Evolutionary conservation across 225 moss, liverwort and hornwort genomes (phyloP).

Genomic region (Physcomitrellopsis africana): DNA sequence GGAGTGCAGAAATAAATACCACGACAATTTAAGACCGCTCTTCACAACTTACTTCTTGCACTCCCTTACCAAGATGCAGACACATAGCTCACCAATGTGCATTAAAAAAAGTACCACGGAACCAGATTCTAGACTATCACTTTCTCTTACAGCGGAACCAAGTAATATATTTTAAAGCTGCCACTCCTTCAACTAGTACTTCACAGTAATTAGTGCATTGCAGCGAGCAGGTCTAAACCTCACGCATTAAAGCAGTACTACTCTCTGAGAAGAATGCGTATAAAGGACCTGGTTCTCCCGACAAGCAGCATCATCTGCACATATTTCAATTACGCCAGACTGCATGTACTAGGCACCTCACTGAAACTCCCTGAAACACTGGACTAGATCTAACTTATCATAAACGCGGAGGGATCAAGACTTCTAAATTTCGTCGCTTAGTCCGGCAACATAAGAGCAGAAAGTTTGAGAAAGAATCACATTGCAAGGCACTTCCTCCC

Average conservation of each 20-base stretch:
- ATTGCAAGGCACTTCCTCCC: neutral
- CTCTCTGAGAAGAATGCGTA: constrained; percentile 2
- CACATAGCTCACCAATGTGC: neutral
- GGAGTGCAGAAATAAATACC: neutral
- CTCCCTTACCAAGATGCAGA: constrained; percentile 11
- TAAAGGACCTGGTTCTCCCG: neutral
- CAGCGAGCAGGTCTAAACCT: neutral
- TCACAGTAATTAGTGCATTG: neutral
- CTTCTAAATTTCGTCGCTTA: neutral
- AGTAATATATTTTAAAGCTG: neutral
- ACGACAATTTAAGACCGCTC: neutral
- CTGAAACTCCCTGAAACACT: neutral
- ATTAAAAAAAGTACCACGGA: constrained; percentile 5
- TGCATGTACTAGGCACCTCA: constrained; percentile 4
- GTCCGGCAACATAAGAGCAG: neutral
- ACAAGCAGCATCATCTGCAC: constrained; percentile 7
- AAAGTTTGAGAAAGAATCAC: neutral
- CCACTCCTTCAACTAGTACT: constrained; percentile 10
- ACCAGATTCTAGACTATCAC: constrained; percentile 20
- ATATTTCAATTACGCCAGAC: constrained; percentile 4
- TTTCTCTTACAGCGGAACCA: constrained; percentile 6
- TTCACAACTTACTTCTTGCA: neutral
- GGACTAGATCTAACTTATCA: constrained; percentile 15
- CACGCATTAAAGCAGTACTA: constrained; percentile 2
- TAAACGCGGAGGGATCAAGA: constrained; percentile 8